Conservation (phyloP, 2,329 filamentous ascomycete genomes). For the Fusarium illudens region DNA sequence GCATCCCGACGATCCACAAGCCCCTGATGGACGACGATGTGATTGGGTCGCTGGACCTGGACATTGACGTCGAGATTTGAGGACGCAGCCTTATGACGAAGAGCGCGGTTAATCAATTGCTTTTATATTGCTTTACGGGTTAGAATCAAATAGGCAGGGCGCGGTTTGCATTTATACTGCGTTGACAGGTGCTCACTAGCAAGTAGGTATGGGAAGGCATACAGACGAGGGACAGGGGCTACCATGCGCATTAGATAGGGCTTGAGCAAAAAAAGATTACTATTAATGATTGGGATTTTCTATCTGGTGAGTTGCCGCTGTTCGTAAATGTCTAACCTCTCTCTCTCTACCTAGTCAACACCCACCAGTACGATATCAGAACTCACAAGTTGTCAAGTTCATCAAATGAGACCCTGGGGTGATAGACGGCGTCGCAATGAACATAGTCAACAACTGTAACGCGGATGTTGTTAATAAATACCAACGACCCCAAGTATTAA, state of each 20-base stretch:
- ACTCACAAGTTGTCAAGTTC: neutral
- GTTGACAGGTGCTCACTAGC: neutral
- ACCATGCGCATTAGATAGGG: constrained; percentile 12
- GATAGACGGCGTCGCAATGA: neutral
- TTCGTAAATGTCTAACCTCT: neutral
- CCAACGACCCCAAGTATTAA: no score
- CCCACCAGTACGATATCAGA: neutral
- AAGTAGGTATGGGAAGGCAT: neutral
- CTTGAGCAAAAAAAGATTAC: neutral
- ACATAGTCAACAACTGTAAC: neutral
- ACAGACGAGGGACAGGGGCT: neutral
- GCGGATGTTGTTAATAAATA: neutral
- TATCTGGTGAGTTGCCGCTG: neutral
- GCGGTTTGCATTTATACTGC: constrained; percentile 12
- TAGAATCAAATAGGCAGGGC: constrained; percentile 15
- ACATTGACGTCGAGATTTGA: constrained; percentile 89
- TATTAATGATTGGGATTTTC: neutral
- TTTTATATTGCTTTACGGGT: neutral
- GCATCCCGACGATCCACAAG: constrained; percentile 75
- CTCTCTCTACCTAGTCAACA: neutral
- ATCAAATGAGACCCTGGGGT: neutral
- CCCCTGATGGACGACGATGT: constrained; percentile 91
- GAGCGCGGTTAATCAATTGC: constrained; percentile 9
- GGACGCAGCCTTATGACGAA: constrained; percentile 5
- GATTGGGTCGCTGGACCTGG: constrained; percentile 86